A percentile compares a stretch with the other conserved stretches of the same genome.
Evolutionary conservation across 2,329 filamentous ascomycete genomes (phyloP).

Genomic region (Penicillium sp.): DNA sequence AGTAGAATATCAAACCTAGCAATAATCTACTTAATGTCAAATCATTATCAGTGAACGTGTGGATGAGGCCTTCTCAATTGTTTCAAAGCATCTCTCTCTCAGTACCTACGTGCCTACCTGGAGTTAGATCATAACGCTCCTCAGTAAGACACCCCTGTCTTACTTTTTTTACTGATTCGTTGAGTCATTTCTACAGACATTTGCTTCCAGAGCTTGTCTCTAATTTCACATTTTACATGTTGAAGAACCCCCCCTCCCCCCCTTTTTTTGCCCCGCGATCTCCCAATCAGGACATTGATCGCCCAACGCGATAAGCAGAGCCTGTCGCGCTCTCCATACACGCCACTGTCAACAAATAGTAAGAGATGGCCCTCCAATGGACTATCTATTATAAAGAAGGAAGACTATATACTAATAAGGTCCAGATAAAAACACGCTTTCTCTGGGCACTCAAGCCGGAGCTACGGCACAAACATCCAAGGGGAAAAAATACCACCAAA

Average conservation of each 20-base stretch:
- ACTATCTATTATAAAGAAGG: not conserved
- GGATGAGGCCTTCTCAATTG: too few species aligned
- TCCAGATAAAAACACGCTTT: not conserved
- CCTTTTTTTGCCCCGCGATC: conserved; percentile 12
- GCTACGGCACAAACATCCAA: not conserved
- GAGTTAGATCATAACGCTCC: not conserved
- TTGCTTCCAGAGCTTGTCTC: not conserved
- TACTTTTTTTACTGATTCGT: not conserved
- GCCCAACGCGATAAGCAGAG: conserved; percentile 8
- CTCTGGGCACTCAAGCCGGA: not conserved
- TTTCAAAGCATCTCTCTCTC: not conserved
- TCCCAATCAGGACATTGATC: conserved; percentile 8
- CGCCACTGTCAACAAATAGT: conserved; percentile 1
- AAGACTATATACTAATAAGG: not conserved
- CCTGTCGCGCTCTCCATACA: conserved; percentile 3
- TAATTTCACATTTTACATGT: not conserved
- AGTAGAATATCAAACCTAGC: not conserved
- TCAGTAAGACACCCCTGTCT: not conserved
- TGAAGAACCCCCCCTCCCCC: not conserved
- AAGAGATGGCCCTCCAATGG: not conserved
- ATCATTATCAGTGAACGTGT: not conserved
- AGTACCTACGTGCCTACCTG: not conserved
- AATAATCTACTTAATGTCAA: not conserved
- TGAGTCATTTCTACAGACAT: not conserved
- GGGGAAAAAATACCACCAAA: not conserved